Percentiles rank a stretch among this genome's conserved stretches.
Evolutionary conservation across 305 asterid species (phyloP).

Genomic region (Ajuga reptans): DNA sequence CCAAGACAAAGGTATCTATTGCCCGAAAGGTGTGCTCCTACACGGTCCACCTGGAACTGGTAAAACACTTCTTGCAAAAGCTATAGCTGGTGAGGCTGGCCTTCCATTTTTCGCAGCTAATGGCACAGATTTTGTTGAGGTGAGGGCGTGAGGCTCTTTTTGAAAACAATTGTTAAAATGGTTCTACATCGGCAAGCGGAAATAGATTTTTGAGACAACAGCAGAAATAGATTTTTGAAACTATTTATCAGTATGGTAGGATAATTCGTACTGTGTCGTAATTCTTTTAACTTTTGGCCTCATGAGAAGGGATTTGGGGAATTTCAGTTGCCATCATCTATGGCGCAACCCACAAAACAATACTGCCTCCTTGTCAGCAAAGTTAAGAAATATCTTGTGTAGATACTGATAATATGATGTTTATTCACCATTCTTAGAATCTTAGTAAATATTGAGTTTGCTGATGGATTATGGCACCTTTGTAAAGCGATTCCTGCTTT

Average conservation of each 20-base stretch:
- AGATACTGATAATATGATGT: neutral
- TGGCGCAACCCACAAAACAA: too few species aligned
- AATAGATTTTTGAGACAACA: neutral
- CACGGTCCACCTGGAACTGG: conserved; percentile 99
- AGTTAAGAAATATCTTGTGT: neutral
- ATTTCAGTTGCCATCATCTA: neutral
- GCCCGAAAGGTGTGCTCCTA: conserved; percentile 98
- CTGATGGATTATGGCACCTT: neutral
- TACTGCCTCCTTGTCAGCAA: too few species aligned
- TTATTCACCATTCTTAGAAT: neutral
- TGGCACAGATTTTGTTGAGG: conserved; percentile 99
- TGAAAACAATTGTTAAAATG: neutral
- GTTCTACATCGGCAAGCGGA: neutral
- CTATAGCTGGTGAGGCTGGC: conserved; percentile 99
- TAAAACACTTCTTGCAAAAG: conserved; percentile 96
- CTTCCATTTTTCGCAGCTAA: conserved; percentile 96
- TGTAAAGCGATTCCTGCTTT: neutral
- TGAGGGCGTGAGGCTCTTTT: conserved; percentile 63
- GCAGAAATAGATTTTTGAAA: neutral
- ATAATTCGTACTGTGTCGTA: neutral
- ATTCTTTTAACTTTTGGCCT: neutral
- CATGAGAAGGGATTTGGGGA: neutral
- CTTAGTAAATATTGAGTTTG: neutral
- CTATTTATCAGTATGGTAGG: neutral
- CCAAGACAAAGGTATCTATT: conserved; percentile 88